Evolutionary conservation across 345 rosid species (phyloP), one percentile per base, ranked within the genome.

Genomic region (Corchorus capsularis): DNA sequence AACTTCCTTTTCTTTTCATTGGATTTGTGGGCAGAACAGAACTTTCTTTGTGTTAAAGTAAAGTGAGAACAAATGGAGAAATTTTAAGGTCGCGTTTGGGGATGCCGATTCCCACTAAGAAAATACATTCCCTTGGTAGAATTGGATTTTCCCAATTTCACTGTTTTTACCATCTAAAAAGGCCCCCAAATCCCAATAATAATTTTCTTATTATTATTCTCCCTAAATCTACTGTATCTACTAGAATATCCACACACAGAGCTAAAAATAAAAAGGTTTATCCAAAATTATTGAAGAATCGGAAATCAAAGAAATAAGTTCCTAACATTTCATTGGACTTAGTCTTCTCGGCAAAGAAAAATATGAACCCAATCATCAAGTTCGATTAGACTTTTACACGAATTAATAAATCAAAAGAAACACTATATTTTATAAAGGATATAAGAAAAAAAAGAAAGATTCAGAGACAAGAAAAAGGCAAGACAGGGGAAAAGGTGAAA

Each of bases 171-270:
- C 3, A n/a, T n/a, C 32, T n/a, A 7, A 55, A 56, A 56, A 20
- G 6, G 27, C 13, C 71, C 71, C 37, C n/a, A n/a, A n/a, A n/a
- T n/a, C n/a, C n/a, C 41, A 27, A 27, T 6, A 68, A 32, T 68
- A 68, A 14, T 49, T 41, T 68, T 49, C 57, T 47, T 57, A 69
- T 69, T 57, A 69, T 69, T 35, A 34, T 60, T 60, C 13, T 4
- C 22, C 27, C 73, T 15, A 52, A 69, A 50, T 52, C 73, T 41
- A 69, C 43, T 32, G 20, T 69, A 32, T 69, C 15, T 11, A 7
- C 47, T 9, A 45, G 4, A 20, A 1, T 10, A 57, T 20, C 7
- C n/a, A 17, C 2, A 54, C 0, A 54, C 27, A 27, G 27, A 27
- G 27, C 27, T 27, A 19, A 2, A 8, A 1, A 55, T 2, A 8